Percentiles rank a stretch among this genome's conserved stretches.
Evolutionary conservation across 2,329 filamentous ascomycete species (phyloP).

Genomic region (Xylariaceae sp.): DNA sequence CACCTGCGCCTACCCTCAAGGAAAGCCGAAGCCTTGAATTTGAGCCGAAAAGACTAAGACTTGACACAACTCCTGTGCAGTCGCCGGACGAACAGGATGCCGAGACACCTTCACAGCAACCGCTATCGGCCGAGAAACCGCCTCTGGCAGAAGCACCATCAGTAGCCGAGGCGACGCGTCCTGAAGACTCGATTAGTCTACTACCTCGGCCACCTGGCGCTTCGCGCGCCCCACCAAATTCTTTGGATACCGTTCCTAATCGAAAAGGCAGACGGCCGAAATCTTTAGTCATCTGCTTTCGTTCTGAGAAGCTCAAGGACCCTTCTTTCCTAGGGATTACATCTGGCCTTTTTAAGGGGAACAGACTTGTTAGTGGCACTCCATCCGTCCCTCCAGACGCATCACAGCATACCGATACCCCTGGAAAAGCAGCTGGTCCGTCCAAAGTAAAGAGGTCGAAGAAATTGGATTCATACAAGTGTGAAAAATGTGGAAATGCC

Average conservation of each 20-base stretch:
- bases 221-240: constrained; percentile 26
- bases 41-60: too few species aligned
- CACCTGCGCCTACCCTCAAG: too few species aligned
- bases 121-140: too few species aligned
- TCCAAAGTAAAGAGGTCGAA: not conserved
- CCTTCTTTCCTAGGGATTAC: constrained; percentile 15
- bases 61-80: too few species aligned
- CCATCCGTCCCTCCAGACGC: not conserved
- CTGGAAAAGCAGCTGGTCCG: not conserved
- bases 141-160: not conserved
- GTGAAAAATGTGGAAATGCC: constrained; percentile 48
- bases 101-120: too few species aligned
- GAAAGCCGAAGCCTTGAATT: too few species aligned
- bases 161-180: not conserved
- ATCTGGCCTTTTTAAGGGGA: not conserved
- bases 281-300: constrained; percentile 30
- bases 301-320: constrained; percentile 24
- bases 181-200: constrained; percentile 1
- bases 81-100: too few species aligned
- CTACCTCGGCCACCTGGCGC: constrained; percentile 20
- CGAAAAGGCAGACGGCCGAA: constrained; percentile 26
- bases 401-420: not conserved
- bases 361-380: not conserved
- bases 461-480: constrained; percentile 35
- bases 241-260: constrained; percentile 23